Percentiles rank a stretch among this genome's conserved stretches.
phyloP scores from a whole-genome alignment of 345 rosid species.

The Eucalyptus microcorys region DNA sequence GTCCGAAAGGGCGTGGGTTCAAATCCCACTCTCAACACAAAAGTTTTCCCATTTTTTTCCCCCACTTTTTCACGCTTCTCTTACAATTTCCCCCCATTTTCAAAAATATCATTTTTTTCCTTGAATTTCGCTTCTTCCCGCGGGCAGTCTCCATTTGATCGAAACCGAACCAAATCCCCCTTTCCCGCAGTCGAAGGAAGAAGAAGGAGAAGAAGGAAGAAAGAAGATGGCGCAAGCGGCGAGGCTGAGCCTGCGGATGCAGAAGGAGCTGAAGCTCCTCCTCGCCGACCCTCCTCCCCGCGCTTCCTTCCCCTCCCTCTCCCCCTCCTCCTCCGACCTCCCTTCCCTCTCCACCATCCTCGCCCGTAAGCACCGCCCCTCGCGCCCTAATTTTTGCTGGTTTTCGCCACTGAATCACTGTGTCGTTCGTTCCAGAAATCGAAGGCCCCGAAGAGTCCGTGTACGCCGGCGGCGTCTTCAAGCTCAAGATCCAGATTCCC shows the following conservation, averaged over 20 bases:
- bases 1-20: constrained; percentile 99
- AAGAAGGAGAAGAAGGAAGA: not conserved
- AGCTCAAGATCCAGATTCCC: constrained; percentile 61
- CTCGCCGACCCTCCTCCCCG: constrained; percentile 75
- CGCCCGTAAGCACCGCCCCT: constrained; percentile 39
- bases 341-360: constrained; percentile 38
- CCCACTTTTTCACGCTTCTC: too few relatives aligned
- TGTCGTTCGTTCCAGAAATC: constrained; percentile 19
- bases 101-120: rapidly evolving
- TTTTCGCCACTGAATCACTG: rapidly evolving
- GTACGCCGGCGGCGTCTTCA: constrained; percentile 57
- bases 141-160: not conserved
- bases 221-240: constrained; percentile 71
- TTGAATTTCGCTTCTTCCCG: not conserved
- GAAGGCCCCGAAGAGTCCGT: constrained; percentile 74
- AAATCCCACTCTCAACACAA: constrained; percentile 86
- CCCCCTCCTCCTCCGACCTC: constrained; percentile 17
- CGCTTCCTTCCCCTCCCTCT: constrained; percentile 54
- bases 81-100: rapidly evolving
- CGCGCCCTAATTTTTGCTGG: not conserved
- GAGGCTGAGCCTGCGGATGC: constrained; percentile 61
- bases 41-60: rapidly evolving
- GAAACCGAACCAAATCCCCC: not conserved
- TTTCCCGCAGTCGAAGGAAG: not conserved
- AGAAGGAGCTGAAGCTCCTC: constrained; percentile 75